These are phyloP conservation scores for Lentinula detonsa DNA, from an alignment of 768 basidiomycete species.

Conservation along the genomic window DNA sequence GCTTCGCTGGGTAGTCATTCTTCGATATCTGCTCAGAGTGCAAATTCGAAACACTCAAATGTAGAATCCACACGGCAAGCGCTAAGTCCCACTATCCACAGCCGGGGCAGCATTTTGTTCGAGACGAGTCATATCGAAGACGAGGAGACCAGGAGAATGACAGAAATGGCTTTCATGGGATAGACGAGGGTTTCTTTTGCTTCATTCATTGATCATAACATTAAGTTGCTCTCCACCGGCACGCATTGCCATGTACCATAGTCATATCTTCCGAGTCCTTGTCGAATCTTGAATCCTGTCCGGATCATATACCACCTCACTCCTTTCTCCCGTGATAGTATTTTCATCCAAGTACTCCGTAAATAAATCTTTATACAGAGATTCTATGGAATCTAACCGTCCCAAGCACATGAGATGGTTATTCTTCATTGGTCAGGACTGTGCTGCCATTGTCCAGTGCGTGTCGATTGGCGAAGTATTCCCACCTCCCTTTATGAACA, in stretches of 20 bases:
- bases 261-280: too few relatives aligned
- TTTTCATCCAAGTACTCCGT: too few relatives aligned
- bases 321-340: too few relatives aligned
- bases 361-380: too few relatives aligned
- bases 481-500: too few relatives aligned
- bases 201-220: neutral
- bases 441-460: too few relatives aligned
- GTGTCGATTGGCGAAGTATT: neutral
- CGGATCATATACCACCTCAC: too few relatives aligned
- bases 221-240: neutral
- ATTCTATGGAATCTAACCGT: too few relatives aligned
- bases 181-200: constrained; percentile 7
- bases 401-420: too few relatives aligned
- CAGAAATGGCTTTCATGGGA: constrained; percentile 64
- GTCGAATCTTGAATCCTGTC: too few relatives aligned
- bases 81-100: constrained; percentile 56
- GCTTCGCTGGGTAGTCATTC: constrained; percentile 8
- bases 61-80: constrained; percentile 25
- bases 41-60: neutral
- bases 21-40: neutral
- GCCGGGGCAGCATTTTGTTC: constrained; percentile 45
- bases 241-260: neutral
- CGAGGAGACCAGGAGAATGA: constrained; percentile 62
- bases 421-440: too few relatives aligned
- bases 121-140: constrained; percentile 54